Evolutionary conservation across 345 rosid species (phyloP).

Genomic region (Pistacia integerrima): DNA sequence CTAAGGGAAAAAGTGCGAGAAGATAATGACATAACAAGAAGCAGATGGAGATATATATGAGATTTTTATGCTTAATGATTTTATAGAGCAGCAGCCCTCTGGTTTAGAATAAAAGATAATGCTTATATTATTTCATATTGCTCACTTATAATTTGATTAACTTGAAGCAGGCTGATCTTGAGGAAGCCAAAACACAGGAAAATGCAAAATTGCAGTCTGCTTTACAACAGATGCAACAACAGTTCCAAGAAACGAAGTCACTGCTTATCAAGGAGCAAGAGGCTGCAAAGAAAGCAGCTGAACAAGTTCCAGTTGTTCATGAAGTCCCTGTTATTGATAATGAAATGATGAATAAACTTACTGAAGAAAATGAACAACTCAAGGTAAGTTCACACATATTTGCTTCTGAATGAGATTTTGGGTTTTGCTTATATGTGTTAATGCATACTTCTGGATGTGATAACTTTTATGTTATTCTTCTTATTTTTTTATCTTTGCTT

Average conservation of each 20-base stretch:
- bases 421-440: conserved; percentile 3
- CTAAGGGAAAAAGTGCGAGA: background rate
- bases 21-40: background rate
- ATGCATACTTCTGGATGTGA: background rate
- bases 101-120: background rate
- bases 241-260: conserved; percentile 64
- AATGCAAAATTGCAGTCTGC: conserved; percentile 50
- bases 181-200: conserved; percentile 59
- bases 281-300: conserved; percentile 42
- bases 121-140: background rate
- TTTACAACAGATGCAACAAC: conserved; percentile 49
- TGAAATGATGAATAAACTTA: conserved; percentile 60
- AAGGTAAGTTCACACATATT: conserved; percentile 47
- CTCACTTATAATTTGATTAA: conserved; percentile 17
- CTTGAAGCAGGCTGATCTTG: conserved; percentile 65
- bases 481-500: background rate
- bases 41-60: conserved; percentile 3
- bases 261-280: conserved; percentile 34
- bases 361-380: conserved; percentile 80
- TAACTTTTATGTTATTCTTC: background rate
- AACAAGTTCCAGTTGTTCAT: conserved; percentile 52
- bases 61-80: conserved; percentile 1
- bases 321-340: conserved; percentile 62
- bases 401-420: conserved; percentile 16
- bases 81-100: background rate